Evolutionary conservation across 768 basidiomycete genomes (phyloP), one percentile per base, ranked within the genome.

Genomic region (Mycena alexandri): DNA sequence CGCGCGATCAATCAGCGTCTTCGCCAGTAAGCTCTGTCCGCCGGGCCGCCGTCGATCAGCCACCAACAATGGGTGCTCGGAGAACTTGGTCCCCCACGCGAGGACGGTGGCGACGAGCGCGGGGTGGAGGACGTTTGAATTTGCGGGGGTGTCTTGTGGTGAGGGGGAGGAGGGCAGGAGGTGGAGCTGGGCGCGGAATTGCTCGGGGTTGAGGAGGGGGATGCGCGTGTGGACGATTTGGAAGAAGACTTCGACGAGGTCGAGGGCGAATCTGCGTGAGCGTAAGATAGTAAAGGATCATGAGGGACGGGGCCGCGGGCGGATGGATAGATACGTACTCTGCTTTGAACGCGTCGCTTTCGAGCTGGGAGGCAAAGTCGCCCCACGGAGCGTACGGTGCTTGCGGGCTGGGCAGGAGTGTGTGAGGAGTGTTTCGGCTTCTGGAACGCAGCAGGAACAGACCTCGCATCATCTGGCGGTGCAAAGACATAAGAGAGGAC

Each of bases 191-290:
- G 84, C 84, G 64, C 93, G 92, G 78, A 96, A 94, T 72, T 90
- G 88, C 25, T 86, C 81, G 64, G 94, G 93, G 80, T 95, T 93
- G 77, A 96, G 88, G 56, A 96, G 87, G 55, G 96, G 95, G 64
- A 94, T 84, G 61, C 96, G 90, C 25, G 93, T 91, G 78, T 96
- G 95, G 44, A 94, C 92, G 67, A 93, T 93, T 78, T 96, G 94
- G 77, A 97, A 96, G 81, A 91, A 98, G 50, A 96, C 94, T 79
- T 98, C 95, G 74, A 97, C 90, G 59, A 98, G 90, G 80, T 98
- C 95, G 58, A 92, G 88, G 3, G 95, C 92, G 74, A 98, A 93
- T 79, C 96, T 98, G 75, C 62, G 65, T 57, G 72, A 58, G 52
- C 63, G 70, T 29, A 29, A 29, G 29, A 29, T 29, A 29, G 29